Conservation (phyloP, 805 yeast species). For the Ogataea paradorogensis region DNA sequence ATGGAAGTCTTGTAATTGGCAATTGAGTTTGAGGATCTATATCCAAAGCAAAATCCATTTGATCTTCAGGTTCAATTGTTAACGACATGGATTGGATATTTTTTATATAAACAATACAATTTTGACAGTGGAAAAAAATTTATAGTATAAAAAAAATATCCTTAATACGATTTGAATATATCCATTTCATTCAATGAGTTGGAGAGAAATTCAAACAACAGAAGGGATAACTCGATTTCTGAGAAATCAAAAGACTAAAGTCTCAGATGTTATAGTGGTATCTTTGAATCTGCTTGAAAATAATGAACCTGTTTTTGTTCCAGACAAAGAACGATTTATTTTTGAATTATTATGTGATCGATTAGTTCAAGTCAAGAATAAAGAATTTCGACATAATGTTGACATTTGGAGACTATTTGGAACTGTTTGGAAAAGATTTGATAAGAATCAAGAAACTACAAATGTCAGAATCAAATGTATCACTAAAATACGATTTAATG, state of each 20-base stretch:
- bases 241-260: conserved; percentile 48
- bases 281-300: conserved; percentile 35
- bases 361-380: conserved; percentile 42
- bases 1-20: conserved; percentile 33
- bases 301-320: conserved; percentile 42
- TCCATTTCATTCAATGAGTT: not conserved
- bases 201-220: conserved; percentile 28
- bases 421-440: conserved; percentile 26
- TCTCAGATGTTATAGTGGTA: conserved; percentile 40
- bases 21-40: conserved; percentile 26
- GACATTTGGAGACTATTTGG: conserved; percentile 52
- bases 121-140: not conserved
- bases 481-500: conserved; percentile 42
- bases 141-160: not conserved
- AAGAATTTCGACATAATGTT: conserved; percentile 41
- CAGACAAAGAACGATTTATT: conserved; percentile 52
- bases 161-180: too few species aligned
- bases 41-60: conserved; percentile 20
- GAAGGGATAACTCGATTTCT: conserved; percentile 56
- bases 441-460: conserved; percentile 16
- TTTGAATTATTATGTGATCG: conserved; percentile 61
- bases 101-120: too few species aligned
- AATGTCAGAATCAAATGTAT: conserved; percentile 39
- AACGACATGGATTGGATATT: too few species aligned
- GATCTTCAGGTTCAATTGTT: not conserved